A percentile compares a stretch with the other conserved stretches of the same genome.
Evolutionary conservation across 305 asterid species (phyloP).

Genomic region (Rubia peregrina): DNA sequence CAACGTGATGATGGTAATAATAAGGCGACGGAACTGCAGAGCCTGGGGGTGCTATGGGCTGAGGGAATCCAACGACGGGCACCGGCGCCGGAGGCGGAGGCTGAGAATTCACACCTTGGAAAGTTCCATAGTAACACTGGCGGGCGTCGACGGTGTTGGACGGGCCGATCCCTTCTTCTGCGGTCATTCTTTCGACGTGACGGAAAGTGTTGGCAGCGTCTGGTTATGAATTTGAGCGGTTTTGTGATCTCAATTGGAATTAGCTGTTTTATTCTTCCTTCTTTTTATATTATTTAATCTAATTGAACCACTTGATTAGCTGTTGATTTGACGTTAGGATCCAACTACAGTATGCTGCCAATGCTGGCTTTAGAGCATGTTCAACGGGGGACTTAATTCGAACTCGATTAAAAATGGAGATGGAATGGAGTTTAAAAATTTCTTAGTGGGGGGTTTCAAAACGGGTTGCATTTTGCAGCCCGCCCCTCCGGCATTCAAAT

Average conservation of each 20-base stretch:
- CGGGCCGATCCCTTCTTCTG: constrained; percentile 39
- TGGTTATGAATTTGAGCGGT: not conserved
- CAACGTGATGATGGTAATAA: constrained; percentile 39
- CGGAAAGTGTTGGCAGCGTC: not conserved
- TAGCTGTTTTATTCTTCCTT: not conserved
- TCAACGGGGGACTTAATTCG: no score
- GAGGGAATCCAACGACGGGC: constrained; percentile 72
- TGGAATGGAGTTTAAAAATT: no score
- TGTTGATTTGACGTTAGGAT: not conserved
- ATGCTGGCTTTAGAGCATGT: no score
- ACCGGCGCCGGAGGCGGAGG: constrained; percentile 32
- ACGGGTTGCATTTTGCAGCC: no score
- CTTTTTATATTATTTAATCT: not conserved
- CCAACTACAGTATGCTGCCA: no score
- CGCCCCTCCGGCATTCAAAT: no score
- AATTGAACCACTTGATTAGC: not conserved
- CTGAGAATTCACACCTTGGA: constrained; percentile 81
- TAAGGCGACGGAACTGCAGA: constrained; percentile 34
- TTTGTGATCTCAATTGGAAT: not conserved
- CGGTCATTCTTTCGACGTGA: constrained; percentile 30
- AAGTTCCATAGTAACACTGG: constrained; percentile 63
- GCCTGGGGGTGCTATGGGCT: constrained; percentile 55
- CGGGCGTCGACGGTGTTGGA: constrained; percentile 28
- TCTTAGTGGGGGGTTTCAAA: no score
- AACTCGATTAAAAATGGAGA: no score